Evolutionary conservation across 345 rosid species (phyloP).

Genomic region (Corchorus capsularis): DNA sequence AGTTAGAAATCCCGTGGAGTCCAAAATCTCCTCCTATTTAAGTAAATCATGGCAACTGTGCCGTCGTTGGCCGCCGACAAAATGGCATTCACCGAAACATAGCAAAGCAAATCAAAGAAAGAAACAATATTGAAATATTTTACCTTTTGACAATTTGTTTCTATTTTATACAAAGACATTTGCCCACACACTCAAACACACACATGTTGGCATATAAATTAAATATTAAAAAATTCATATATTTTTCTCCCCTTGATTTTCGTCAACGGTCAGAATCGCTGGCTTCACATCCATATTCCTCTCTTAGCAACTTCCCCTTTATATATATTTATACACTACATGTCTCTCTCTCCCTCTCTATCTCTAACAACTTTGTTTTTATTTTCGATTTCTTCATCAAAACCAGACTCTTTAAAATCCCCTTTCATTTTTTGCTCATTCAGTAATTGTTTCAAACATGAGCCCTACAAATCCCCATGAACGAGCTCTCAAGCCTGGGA

Average conservation of each 20-base stretch:
- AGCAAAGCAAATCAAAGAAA: not conserved
- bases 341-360: not conserved
- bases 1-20: no score
- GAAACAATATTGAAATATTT: not conserved
- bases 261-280: slow-evolving; percentile 81
- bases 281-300: slow-evolving; percentile 33
- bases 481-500: slow-evolving; percentile 19
- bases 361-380: not conserved
- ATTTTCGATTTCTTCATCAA: not conserved
- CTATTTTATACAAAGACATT: no score
- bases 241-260: not conserved
- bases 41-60: not conserved
- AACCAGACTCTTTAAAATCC: not conserved
- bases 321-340: not conserved
- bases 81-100: not conserved
- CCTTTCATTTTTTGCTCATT: not conserved
- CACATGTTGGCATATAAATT: not conserved
- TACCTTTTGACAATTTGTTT: not conserved
- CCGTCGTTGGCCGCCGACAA: slow-evolving; percentile 1
- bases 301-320: not conserved
- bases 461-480: slow-evolving; percentile 37
- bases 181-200: not conserved
- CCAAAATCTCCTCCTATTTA: not conserved
- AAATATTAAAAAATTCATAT: no score
- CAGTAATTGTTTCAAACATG: slow-evolving; percentile 26